phyloP scores from a whole-genome alignment of 2,329 filamentous ascomycete species.

The Huntiella decipiens region DNA sequence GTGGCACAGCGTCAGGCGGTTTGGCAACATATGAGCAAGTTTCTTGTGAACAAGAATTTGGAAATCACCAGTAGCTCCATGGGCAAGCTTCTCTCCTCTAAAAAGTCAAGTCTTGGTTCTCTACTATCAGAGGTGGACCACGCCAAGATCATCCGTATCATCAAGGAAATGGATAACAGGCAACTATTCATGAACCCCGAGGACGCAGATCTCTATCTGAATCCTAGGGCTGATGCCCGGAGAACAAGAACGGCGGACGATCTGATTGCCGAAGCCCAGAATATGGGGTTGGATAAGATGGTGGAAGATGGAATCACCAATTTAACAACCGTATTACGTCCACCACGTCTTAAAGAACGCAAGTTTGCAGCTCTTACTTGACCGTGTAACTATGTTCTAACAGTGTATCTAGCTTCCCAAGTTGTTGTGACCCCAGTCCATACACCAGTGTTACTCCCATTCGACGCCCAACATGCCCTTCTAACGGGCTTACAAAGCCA shows the following conservation, averaged over 20 bases:
- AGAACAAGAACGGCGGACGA: neutral
- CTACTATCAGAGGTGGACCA: slow-evolving; percentile 1
- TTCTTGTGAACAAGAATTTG: neutral
- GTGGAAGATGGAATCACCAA: neutral
- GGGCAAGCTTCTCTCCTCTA: neutral
- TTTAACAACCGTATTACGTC: neutral
- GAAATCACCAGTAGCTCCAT: neutral
- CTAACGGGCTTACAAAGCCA: slow-evolving; percentile 1
- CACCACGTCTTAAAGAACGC: neutral
- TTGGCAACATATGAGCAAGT: slow-evolving; percentile 5
- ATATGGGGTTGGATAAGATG: neutral
- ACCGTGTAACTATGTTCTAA: neutral
- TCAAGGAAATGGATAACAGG: slow-evolving; percentile 3
- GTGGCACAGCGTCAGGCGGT: slow-evolving; percentile 2
- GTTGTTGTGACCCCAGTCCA: slow-evolving; percentile 3
- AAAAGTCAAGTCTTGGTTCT: neutral
- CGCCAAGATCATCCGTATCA: slow-evolving; percentile 3
- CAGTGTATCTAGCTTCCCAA: neutral
- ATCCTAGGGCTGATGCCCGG: neutral
- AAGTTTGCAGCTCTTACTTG: neutral
- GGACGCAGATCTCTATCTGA: slow-evolving; percentile 1
- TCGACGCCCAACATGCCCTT: slow-evolving; percentile 6
- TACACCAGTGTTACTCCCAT: slow-evolving; percentile 2
- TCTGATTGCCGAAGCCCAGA: neutral
- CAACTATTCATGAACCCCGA: slow-evolving; percentile 4